These are phyloP conservation scores for Podila horticola DNA, from an alignment of 192 early-diverging fungal species.

Conservation along the genomic window DNA sequence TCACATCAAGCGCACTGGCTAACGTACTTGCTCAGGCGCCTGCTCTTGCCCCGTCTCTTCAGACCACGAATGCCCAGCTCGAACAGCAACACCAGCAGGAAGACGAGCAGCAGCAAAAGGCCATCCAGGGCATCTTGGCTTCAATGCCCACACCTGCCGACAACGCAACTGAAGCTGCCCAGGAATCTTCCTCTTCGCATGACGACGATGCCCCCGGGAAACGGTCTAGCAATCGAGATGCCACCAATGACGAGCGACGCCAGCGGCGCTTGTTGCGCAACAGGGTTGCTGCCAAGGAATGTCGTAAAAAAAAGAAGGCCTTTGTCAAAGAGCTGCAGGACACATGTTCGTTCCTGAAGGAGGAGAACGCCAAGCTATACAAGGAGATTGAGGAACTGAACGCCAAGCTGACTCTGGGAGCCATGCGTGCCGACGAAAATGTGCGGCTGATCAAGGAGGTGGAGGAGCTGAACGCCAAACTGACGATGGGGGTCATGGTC, in stretches of 20 bases:
- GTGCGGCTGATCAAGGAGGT: constrained; percentile 70
- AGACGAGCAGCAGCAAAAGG: constrained; percentile 32
- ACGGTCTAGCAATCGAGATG: constrained; percentile 37
- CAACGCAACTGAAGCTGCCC: background rate
- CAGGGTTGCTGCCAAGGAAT: constrained; percentile 85
- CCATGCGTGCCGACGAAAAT: constrained; percentile 67
- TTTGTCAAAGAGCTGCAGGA: constrained; percentile 79
- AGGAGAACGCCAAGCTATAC: constrained; percentile 69
- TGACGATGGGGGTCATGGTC: constrained; percentile 60
- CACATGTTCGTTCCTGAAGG: constrained; percentile 66
- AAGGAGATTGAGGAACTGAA: constrained; percentile 77
- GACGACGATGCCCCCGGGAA: constrained; percentile 35
- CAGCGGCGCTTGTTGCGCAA: constrained; percentile 81
- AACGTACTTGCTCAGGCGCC: constrained; percentile 45
- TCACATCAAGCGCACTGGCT: constrained; percentile 45
- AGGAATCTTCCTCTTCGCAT: constrained; percentile 27
- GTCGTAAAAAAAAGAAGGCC: constrained; percentile 86
- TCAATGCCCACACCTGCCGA: constrained; percentile 13
- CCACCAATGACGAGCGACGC: constrained; percentile 78
- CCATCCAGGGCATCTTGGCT: constrained; percentile 32
- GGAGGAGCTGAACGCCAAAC: constrained; percentile 75
- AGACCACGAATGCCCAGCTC: constrained; percentile 18
- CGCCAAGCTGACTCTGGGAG: constrained; percentile 69
- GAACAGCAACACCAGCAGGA: constrained; percentile 21
- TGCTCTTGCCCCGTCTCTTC: constrained; percentile 9